Conservation (phyloP, 805 yeast genomes). For the Yamadazyma sp. region DNA sequence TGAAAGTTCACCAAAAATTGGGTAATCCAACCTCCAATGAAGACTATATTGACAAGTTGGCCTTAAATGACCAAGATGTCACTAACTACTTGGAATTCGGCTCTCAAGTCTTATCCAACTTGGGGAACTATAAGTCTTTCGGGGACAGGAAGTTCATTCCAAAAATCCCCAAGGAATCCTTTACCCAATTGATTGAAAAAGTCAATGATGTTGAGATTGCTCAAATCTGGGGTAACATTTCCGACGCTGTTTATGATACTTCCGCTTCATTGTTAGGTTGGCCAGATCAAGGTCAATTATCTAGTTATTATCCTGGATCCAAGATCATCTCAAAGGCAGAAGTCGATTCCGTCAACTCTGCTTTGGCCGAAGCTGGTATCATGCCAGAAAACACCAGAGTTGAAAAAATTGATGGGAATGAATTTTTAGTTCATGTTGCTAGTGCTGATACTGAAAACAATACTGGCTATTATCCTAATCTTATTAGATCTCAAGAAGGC, state of each 20-base stretch:
- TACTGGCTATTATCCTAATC: constrained; percentile 51
- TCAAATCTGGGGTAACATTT: constrained; percentile 40
- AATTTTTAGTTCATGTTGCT: constrained; percentile 66
- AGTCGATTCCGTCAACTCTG: constrained; percentile 62
- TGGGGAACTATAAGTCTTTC: constrained; percentile 81
- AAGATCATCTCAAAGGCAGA: constrained; percentile 51
- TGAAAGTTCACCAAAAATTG: constrained; percentile 52
- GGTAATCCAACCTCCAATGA: constrained; percentile 41
- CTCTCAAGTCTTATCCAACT: constrained; percentile 69
- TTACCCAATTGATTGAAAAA: constrained; percentile 44
- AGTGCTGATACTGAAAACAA: constrained; percentile 51
- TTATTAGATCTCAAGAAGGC: constrained; percentile 30
- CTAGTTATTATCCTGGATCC: constrained; percentile 63
- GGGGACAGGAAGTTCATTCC: constrained; percentile 90
- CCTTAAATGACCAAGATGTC: constrained; percentile 15
- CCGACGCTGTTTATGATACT: constrained; percentile 50
- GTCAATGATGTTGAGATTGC: constrained; percentile 33
- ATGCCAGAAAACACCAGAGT: constrained; percentile 82
- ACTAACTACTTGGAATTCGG: constrained; percentile 64
- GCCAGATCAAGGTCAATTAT: constrained; percentile 71
- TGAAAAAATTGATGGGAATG: constrained; percentile 46
- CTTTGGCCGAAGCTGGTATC: constrained; percentile 58
- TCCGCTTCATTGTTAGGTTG: constrained; percentile 60
- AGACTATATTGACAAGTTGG: constrained; percentile 36
- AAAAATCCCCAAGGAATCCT: constrained; percentile 44